phyloP scores from a whole-genome alignment of 2,329 filamentous ascomycete species.

The Fusarium falciforme region DNA sequence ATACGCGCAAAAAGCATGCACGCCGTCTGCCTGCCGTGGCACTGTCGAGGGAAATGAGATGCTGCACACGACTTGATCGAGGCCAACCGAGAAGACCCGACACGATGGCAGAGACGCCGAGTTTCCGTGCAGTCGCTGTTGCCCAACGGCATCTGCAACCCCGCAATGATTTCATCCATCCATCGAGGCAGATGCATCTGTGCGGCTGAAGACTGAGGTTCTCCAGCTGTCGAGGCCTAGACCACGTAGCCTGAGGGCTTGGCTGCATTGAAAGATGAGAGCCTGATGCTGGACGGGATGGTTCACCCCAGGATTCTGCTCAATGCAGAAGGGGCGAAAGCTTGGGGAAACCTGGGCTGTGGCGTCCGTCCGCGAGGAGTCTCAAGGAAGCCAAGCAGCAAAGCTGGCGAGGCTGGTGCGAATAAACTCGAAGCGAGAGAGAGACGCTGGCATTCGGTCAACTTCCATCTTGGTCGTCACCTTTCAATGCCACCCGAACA shows the following conservation, averaged over 20 bases:
- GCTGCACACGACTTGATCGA: conserved; percentile 12
- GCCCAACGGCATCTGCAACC: background rate
- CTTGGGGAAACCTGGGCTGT: conserved; percentile 30
- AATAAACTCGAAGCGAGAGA: background rate
- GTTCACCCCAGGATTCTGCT: conserved; percentile 32
- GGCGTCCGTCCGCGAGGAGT: conserved; percentile 20
- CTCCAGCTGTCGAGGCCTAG: conserved; percentile 5
- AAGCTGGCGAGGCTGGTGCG: conserved; percentile 19
- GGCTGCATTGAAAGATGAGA: conserved; percentile 20
- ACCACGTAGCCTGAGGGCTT: conserved; percentile 12
- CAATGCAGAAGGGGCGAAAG: conserved; percentile 18
- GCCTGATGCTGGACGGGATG: conserved; percentile 7
- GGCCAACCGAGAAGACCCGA: conserved; percentile 36
- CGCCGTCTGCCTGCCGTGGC: conserved; percentile 1
- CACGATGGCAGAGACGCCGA: conserved; percentile 8
- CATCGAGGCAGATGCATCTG: background rate
- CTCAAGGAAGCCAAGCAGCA: conserved; percentile 13
- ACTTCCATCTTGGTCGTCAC: conserved; percentile 28
- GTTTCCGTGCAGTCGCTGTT: conserved; percentile 15
- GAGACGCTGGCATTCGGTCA: conserved; percentile 22
- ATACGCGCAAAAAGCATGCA: conserved; percentile 1
- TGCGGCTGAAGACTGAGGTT: conserved; percentile 16
- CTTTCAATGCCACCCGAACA: background rate
- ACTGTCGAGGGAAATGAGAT: background rate
- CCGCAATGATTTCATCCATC: conserved; percentile 24